Base-by-base conservation (phyloP, 768 basidiomycete genomes). In the Jaapia argillacea region DNA sequence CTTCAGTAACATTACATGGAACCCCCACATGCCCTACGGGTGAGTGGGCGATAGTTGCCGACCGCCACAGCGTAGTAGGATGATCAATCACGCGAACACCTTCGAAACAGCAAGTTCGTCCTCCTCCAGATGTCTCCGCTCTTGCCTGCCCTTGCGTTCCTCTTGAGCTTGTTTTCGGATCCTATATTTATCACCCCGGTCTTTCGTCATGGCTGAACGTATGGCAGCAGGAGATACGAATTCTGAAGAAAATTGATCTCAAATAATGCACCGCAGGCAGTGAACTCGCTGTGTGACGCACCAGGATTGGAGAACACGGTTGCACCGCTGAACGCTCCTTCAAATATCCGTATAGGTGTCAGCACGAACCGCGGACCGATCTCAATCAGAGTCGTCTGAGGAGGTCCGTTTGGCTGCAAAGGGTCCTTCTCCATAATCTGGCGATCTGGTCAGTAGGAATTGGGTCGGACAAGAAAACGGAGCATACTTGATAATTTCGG, bases 361-460 rank as follows among this genome's bases (percentile, higher is more conserved):
- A 99, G 70, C 39, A 98, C 96, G 61, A 98, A 96, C 36, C 96
- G 80, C 7, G 96, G 96, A 10, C 96, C 96, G 50, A 99, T 98
- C 66, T 98, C 96, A 16, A 93, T 77, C 18, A 99, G 73, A n/a
- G 87, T 79, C 42, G 77, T 91, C 45, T 85, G 79, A 2, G 88
- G 81, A 3, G 90, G 81, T 5, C 82, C 86, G 52, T 84, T 85
- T 1, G 90, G 87, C 53, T 89, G 83, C 36, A 85, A 58, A 13
- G 93, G 90, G 59, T 96, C 91, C 60, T 93, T 97, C 63, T 96
- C 91, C 44, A 96, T 66, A 48, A 94, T 93, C 88, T 96, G 57
- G 20, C 33, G 37, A 33, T 23, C 6, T 46, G 27, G 16, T 16
- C 4, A 39, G 42, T 43, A 24, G 13, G 3, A 36, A 4, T n/a